These are phyloP conservation scores for Cystobasidium pallidum DNA, from an alignment of 1,284 basidiomycete species.

Conservation along the genomic window DNA sequence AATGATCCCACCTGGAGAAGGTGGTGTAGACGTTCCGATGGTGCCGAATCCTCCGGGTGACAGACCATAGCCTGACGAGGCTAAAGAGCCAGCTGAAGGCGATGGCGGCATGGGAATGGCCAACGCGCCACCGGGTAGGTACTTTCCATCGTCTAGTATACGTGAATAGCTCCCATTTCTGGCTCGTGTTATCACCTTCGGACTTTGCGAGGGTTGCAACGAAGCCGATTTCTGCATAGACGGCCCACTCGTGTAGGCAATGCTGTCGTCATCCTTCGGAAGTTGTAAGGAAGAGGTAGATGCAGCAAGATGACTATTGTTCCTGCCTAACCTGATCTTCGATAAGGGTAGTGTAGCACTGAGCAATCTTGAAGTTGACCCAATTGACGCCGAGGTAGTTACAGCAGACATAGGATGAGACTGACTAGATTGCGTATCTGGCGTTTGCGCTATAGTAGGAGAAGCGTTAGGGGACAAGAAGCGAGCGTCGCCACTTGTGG, in stretches of 20 bases:
- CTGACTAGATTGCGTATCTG: slow-evolving; percentile 45
- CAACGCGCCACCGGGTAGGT: slow-evolving; percentile 28
- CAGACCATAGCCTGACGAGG: slow-evolving; percentile 6
- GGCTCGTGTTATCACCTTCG: slow-evolving; percentile 9
- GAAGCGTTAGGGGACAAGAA: slow-evolving; percentile 62
- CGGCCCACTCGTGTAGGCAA: slow-evolving; percentile 8
- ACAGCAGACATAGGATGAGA: slow-evolving; percentile 7
- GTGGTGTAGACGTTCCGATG: slow-evolving; percentile 1
- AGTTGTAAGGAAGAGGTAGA: not conserved
- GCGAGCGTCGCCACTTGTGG: slow-evolving; percentile 69
- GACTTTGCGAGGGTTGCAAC: slow-evolving; percentile 20
- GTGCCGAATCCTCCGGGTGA: not conserved
- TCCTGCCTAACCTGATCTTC: not conserved
- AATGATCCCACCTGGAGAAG: slow-evolving; percentile 16
- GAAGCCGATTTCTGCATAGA: slow-evolving; percentile 29
- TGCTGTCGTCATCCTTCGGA: not conserved
- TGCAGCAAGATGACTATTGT: slow-evolving; percentile 1
- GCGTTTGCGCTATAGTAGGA: slow-evolving; percentile 49
- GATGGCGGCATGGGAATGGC: slow-evolving; percentile 34
- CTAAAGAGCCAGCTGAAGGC: slow-evolving; percentile 21
- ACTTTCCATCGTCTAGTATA: slow-evolving; percentile 22
- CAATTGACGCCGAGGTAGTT: not conserved
- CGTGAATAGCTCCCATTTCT: slow-evolving; percentile 38
- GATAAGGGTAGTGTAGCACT: not conserved
- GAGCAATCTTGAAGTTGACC: not conserved